phyloP scores from a whole-genome alignment of 345 rosid genomes.

The Camelina sativa region DNA sequence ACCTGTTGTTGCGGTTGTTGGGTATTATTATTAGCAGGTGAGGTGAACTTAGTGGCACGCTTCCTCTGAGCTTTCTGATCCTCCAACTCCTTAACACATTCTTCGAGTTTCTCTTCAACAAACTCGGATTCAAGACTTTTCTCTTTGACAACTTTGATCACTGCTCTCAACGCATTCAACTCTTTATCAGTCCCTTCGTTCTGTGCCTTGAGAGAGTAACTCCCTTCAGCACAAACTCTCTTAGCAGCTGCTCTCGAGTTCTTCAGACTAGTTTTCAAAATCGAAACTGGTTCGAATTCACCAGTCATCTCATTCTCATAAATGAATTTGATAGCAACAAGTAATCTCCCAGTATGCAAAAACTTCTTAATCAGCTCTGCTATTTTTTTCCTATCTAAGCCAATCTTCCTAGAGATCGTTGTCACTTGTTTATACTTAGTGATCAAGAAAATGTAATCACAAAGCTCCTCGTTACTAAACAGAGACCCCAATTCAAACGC shows the following conservation, averaged over 20 bases:
- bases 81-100: conserved; percentile 63
- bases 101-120: conserved; percentile 47
- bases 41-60: conserved; percentile 6
- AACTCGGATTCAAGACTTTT: conserved; percentile 59
- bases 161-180: conserved; percentile 55
- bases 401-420: conserved; percentile 53
- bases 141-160: conserved; percentile 60
- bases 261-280: conserved; percentile 57
- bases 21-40: conserved; percentile 36
- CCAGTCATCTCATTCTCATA: conserved; percentile 64
- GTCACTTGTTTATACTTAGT: conserved; percentile 50
- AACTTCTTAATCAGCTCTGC: conserved; percentile 60
- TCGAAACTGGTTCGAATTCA: conserved; percentile 58
- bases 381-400: conserved; percentile 51
- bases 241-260: conserved; percentile 50
- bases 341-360: conserved; percentile 50
- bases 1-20: conserved; percentile 12
- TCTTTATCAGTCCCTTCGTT: conserved; percentile 60
- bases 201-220: conserved; percentile 53
- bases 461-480: conserved; percentile 53
- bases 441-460: conserved; percentile 47
- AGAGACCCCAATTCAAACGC: conserved; percentile 54
- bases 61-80: conserved; percentile 59
- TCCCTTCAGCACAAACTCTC: conserved; percentile 49
- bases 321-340: conserved; percentile 59